Conservation (phyloP, 1,284 basidiomycete species). For the Pholiota adiposa region DNA sequence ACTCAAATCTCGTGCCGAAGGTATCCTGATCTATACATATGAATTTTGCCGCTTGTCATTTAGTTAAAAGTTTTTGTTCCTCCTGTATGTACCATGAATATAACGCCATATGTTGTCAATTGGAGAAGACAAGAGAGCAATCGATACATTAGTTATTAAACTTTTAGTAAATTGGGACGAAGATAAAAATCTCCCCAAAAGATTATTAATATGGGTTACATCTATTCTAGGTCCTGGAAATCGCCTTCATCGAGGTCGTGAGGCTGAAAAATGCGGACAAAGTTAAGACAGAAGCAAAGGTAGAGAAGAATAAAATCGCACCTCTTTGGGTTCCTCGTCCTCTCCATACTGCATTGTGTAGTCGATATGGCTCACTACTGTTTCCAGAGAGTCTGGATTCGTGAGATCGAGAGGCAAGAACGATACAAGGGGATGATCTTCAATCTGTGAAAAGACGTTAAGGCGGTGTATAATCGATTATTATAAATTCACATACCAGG, state of each 20-base stretch:
- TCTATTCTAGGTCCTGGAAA: conserved; percentile 71
- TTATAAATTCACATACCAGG: no score
- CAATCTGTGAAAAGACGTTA: conserved; percentile 66
- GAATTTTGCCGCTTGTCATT: no score
- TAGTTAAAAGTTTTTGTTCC: background rate
- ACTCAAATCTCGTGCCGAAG: no score
- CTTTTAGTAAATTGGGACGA: background rate
- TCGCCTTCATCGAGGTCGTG: conserved; percentile 89
- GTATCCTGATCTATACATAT: no score
- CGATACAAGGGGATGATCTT: conserved; percentile 97
- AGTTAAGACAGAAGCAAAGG: conserved; percentile 1
- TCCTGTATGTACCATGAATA: background rate
- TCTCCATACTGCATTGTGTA: conserved; percentile 97
- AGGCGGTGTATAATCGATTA: no score
- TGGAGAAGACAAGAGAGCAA: background rate
- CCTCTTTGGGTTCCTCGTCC: conserved; percentile 92
- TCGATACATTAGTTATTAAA: background rate
- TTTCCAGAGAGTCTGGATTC: conserved; percentile 88
- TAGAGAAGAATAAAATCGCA: conserved; percentile 27
- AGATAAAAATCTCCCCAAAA: background rate
- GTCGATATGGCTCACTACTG: conserved; percentile 94
- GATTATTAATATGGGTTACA: background rate
- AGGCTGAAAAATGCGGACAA: conserved; percentile 53
- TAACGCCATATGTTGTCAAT: background rate
- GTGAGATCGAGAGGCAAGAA: conserved; percentile 96